These are phyloP conservation scores for Aspergillus olivimuriae DNA, from an alignment of 495 filamentous ascomycete genomes.

Conservation along the genomic window DNA sequence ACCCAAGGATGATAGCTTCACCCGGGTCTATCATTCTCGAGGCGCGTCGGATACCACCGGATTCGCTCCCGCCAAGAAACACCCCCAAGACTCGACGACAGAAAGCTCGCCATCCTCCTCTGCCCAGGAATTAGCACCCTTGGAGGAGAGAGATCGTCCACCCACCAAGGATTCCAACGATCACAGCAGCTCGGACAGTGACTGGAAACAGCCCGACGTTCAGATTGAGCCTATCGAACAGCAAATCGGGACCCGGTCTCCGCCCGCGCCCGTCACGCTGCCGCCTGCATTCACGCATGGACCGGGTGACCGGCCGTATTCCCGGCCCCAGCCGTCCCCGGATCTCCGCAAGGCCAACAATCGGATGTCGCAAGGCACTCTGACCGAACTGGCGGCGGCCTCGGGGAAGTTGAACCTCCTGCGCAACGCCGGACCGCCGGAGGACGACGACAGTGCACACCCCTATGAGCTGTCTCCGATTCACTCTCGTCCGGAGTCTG, in stretches of 20 bases:
- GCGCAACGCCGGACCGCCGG: conserved; percentile 28
- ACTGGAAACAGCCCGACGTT: conserved; percentile 26
- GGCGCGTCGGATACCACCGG: conserved; percentile 50
- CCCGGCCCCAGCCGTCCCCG: conserved; percentile 62
- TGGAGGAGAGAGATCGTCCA: conserved; percentile 15
- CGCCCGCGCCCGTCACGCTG: conserved; percentile 64
- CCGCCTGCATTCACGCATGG: conserved; percentile 74
- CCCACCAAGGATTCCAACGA: conserved; percentile 30
- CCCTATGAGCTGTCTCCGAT: conserved; percentile 12
- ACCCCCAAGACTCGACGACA: conserved; percentile 20
- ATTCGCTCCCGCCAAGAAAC: conserved; percentile 14
- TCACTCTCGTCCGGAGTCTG: not conserved
- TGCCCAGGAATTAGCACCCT: conserved; percentile 37
- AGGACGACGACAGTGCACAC: conserved; percentile 15
- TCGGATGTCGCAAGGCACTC: conserved; percentile 72
- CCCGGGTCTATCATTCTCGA: conserved; percentile 38
- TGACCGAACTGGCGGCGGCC: conserved; percentile 67
- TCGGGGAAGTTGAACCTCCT: conserved; percentile 38
- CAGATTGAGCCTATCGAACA: conserved; percentile 29
- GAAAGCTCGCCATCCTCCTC: conserved; percentile 30
- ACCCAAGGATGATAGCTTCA: conserved; percentile 31
- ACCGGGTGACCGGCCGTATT: conserved; percentile 58
- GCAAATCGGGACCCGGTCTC: conserved; percentile 48
- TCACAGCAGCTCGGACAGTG: conserved; percentile 54
- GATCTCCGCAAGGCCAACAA: conserved; percentile 72